These are phyloP conservation scores for Penicillium sp. DNA, from an alignment of 2,329 filamentous ascomycete genomes.

Conservation along the genomic window DNA sequence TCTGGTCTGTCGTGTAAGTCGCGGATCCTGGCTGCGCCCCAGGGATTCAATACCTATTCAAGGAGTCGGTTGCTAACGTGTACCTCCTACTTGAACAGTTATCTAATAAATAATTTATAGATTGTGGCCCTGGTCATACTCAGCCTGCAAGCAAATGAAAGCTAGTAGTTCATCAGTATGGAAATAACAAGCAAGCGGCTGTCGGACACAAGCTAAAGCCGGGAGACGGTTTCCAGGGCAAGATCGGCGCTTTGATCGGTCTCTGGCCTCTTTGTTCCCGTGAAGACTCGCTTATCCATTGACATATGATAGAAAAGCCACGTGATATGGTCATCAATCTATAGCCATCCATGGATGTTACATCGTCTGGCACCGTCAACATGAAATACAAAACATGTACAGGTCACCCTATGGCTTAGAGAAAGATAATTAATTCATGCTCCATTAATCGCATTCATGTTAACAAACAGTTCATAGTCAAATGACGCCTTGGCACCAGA, in stretches of 20 bases:
- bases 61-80: not conserved
- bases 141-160: not conserved
- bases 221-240: not conserved
- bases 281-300: no score
- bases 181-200: not conserved
- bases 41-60: not conserved
- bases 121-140: not conserved
- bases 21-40: not conserved
- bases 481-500: not conserved
- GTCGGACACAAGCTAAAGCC: not conserved
- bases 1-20: not conserved
- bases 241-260: not conserved
- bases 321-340: not conserved
- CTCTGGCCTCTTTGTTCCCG: not conserved
- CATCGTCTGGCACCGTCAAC: not conserved
- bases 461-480: not conserved
- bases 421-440: not conserved
- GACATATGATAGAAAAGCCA: not conserved
- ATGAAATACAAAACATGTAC: not conserved
- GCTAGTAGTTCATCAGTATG: not conserved
- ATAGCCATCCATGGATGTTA: no score
- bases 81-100: not conserved
- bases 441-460: not conserved
- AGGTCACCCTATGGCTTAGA: not conserved
- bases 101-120: not conserved